Evolutionary conservation across 169 alveolate species (phyloP).

Genomic region (Theileria equi): DNA sequence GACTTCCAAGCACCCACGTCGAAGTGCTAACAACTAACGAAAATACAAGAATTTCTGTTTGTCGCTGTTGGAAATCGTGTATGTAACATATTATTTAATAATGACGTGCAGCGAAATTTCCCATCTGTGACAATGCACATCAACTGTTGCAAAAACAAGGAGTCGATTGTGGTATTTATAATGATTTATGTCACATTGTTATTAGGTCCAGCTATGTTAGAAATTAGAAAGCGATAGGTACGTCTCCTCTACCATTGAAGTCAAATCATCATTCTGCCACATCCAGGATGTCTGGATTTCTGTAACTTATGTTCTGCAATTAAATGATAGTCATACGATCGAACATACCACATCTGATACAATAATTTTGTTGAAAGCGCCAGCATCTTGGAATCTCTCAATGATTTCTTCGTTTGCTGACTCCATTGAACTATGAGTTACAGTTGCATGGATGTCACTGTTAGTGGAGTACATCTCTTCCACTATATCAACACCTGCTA

Average conservation of each 20-base stretch:
- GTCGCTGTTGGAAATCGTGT: slow-evolving; percentile 81
- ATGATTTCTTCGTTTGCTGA: slow-evolving; percentile 62
- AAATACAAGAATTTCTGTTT: slow-evolving; percentile 65
- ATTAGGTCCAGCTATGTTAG: slow-evolving; percentile 72
- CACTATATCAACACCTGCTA: not conserved
- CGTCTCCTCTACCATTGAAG: not conserved
- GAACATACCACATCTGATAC: slow-evolving; percentile 60
- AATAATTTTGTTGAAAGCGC: slow-evolving; percentile 65
- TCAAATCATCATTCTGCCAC: not conserved
- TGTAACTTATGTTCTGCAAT: slow-evolving; percentile 50
- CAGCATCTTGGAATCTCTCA: slow-evolving; percentile 70
- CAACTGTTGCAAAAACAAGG: slow-evolving; percentile 76
- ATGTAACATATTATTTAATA: not conserved
- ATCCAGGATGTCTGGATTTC: slow-evolving; percentile 32
- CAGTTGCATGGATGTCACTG: slow-evolving; percentile 15
- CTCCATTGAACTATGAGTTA: slow-evolving; percentile 26
- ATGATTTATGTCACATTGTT: not conserved
- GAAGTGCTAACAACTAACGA: slow-evolving; percentile 32
- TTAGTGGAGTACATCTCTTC: slow-evolving; percentile 12
- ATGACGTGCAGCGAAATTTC: slow-evolving; percentile 66
- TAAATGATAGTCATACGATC: not conserved
- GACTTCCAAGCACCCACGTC: slow-evolving; percentile 42
- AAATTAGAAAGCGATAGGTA: slow-evolving; percentile 40
- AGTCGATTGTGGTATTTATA: slow-evolving; percentile 65
- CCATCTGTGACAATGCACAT: slow-evolving; percentile 82